Percentiles rank a stretch among this genome's conserved stretches.
phyloP scores from a whole-genome alignment of 2,329 filamentous ascomycete species.

The Botrytis tulipae region DNA sequence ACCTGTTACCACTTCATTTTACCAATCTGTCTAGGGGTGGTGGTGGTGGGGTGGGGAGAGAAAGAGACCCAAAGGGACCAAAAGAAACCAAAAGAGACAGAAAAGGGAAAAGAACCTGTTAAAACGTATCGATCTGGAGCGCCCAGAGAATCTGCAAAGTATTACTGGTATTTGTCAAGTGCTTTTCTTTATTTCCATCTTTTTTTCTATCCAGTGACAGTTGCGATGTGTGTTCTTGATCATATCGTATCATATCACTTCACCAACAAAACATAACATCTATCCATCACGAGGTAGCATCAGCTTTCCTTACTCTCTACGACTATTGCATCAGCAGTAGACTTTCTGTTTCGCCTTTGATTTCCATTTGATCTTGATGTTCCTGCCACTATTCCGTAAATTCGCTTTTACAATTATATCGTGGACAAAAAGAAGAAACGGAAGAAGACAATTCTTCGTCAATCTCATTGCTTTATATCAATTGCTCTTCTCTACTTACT shows the following conservation, averaged over 20 bases:
- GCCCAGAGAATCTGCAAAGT: slow-evolving; percentile 4
- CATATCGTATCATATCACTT: slow-evolving; percentile 6
- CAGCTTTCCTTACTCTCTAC: neutral
- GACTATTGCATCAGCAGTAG: slow-evolving; percentile 10
- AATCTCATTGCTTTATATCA: neutral
- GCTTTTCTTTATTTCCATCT: neutral
- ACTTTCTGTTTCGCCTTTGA: neutral
- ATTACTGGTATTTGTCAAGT: neutral
- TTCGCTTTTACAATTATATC: neutral
- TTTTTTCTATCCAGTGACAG: neutral
- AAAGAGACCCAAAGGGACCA: too few relatives aligned
- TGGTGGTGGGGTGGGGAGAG: neutral
- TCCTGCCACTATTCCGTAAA: neutral
- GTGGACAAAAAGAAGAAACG: neutral
- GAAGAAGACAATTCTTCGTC: neutral
- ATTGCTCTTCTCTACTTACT: neutral
- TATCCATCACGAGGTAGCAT: neutral
- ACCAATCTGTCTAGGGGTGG: neutral
- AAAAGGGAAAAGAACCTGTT: neutral
- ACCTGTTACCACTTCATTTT: neutral
- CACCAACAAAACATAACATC: neutral
- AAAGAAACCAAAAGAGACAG: neutral
- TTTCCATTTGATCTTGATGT: neutral
- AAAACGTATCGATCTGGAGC: neutral
- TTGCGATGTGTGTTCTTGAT: slow-evolving; percentile 6